A percentile compares a stretch with the other conserved stretches of the same genome.
Evolutionary conservation across 1,284 basidiomycete genomes (phyloP).

Genomic region (Pseudomicrostroma phylloplanum): DNA sequence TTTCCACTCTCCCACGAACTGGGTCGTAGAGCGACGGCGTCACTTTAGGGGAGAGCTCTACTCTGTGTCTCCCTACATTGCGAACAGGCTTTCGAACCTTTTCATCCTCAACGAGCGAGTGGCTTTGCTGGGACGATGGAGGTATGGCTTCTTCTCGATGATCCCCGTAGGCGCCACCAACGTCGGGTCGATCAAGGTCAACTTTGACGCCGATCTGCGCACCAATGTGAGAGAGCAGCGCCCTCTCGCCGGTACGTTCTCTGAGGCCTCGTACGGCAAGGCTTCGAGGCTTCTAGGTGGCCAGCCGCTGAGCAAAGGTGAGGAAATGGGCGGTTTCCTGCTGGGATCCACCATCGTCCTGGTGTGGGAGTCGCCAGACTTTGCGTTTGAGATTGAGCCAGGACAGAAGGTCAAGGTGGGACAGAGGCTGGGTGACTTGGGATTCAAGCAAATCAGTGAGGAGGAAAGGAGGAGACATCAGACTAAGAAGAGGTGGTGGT

Average conservation of each 20-base stretch:
- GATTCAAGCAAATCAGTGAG: neutral
- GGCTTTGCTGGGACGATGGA: constrained; percentile 90
- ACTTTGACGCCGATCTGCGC: constrained; percentile 75
- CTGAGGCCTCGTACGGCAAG: constrained; percentile 63
- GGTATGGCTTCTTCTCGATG: constrained; percentile 93
- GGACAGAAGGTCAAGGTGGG: constrained; percentile 87
- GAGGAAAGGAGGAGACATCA: neutral
- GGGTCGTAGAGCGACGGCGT: constrained; percentile 91
- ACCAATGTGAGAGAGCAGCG: constrained; percentile 43
- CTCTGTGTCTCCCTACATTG: constrained; percentile 93
- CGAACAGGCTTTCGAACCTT: constrained; percentile 79
- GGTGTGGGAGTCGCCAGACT: constrained; percentile 90
- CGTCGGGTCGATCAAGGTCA: constrained; percentile 91
- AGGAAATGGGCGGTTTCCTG: constrained; percentile 96
- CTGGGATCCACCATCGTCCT: constrained; percentile 93
- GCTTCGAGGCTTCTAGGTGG: constrained; percentile 64
- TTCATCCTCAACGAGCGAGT: constrained; percentile 98
- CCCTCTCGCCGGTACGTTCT: constrained; percentile 67
- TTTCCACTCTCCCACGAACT: constrained; percentile 89
- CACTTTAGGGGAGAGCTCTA: constrained; percentile 97
- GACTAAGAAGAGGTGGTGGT: constrained; percentile 10
- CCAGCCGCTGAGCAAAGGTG: constrained; percentile 76
- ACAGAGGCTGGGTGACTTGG: constrained; percentile 56
- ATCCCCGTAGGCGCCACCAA: constrained; percentile 96
- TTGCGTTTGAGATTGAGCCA: constrained; percentile 71